Percentiles rank a stretch among this genome's conserved stretches.
Evolutionary conservation across 306 rosid genomes (phyloP).

Genomic region (Cicer judaicum): DNA sequence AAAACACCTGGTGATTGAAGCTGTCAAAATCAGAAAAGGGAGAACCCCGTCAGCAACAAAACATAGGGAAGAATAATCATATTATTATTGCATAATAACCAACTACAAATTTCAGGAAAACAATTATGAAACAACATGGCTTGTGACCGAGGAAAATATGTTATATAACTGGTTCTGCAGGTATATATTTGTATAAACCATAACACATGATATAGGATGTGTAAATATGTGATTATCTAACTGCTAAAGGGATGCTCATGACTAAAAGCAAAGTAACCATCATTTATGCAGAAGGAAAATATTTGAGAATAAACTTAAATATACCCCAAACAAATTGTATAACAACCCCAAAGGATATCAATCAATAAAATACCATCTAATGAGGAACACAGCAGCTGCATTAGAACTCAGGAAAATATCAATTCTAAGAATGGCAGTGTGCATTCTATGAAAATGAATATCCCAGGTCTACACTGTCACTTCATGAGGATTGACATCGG

Average conservation of each 20-base stretch:
- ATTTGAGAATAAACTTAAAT: constrained; percentile 13
- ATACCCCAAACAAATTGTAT: constrained; percentile 13
- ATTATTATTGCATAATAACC: constrained; percentile 21
- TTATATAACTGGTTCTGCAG: background rate
- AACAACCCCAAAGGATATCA: background rate
- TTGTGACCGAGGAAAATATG: constrained; percentile 24
- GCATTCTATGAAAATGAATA: constrained; percentile 28
- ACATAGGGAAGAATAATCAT: constrained; percentile 15
- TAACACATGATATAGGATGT: background rate
- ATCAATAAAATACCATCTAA: constrained; percentile 31
- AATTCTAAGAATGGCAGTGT: constrained; percentile 5
- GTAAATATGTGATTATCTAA: constrained; percentile 8
- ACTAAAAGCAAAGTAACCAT: constrained; percentile 22
- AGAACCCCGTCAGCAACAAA: constrained; percentile 47
- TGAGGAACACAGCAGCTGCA: constrained; percentile 13
- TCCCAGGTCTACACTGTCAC: background rate
- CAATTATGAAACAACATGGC: constrained; percentile 13
- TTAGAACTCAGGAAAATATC: constrained; percentile 19
- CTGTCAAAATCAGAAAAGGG: constrained; percentile 61
- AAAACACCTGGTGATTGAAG: constrained; percentile 94
- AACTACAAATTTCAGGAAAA: constrained; percentile 28
- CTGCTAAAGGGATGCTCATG: constrained; percentile 13
- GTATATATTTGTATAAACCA: constrained; percentile 16
- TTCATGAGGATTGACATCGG: constrained; percentile 23
- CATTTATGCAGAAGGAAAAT: background rate